Conservation (phyloP, 1,139 yeast genomes). For the Candida sojae region DNA sequence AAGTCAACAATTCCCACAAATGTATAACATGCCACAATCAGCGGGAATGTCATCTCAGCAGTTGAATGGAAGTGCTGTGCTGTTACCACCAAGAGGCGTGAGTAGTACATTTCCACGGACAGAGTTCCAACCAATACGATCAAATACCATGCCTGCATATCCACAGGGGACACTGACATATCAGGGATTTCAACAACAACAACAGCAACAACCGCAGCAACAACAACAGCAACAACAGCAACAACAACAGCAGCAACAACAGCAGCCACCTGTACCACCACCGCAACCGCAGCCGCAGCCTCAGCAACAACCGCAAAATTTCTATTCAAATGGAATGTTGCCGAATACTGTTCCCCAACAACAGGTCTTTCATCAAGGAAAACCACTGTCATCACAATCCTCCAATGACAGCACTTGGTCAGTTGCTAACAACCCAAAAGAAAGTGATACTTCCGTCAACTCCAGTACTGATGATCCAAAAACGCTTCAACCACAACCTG, state of each 20-base stretch:
- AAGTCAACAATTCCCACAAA: constrained; percentile 11
- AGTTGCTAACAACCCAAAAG: constrained; percentile 27
- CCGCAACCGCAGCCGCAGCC: constrained; percentile 18
- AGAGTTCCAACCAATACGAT: constrained; percentile 25
- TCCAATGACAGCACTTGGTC: constrained; percentile 52
- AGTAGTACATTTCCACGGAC: constrained; percentile 21
- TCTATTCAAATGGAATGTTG: constrained; percentile 2
- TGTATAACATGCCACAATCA: constrained; percentile 11
- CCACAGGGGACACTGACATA: constrained; percentile 31
- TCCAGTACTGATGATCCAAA: constrained; percentile 32
- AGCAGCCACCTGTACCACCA: no score
- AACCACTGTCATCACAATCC: constrained; percentile 38
- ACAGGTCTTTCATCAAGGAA: constrained; percentile 7
- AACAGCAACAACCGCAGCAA: constrained; percentile 11
- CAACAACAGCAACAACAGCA: constrained; percentile 12
- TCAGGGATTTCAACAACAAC: constrained; percentile 24
- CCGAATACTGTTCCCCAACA: constrained; percentile 3
- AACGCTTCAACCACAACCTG: constrained; percentile 10
- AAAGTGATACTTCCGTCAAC: constrained; percentile 46
- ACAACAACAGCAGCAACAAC: constrained; percentile 8
- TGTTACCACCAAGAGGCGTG: constrained; percentile 19
- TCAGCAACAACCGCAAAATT: constrained; percentile 10
- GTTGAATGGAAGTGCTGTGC: constrained; percentile 5
- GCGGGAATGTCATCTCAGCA: constrained; percentile 24
- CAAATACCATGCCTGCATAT: constrained; percentile 6